Evolutionary conservation across 306 rosid genomes (phyloP).

Genomic region (Cicer pinnatifidum): DNA sequence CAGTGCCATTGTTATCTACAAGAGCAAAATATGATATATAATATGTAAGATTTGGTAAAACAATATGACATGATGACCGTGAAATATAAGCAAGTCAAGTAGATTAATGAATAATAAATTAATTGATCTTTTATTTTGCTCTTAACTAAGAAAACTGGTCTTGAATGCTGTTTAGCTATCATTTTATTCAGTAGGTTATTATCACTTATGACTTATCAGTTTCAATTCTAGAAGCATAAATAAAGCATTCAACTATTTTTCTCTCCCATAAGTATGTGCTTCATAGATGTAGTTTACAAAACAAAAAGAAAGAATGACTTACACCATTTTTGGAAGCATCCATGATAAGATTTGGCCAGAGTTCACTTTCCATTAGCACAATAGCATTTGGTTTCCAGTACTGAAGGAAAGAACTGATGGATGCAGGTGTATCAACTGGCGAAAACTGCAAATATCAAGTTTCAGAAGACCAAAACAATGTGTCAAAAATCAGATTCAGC

Average conservation of each 20-base stretch:
- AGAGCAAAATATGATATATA: conserved; percentile 21
- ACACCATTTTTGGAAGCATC: conserved; percentile 78
- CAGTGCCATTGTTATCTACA: conserved; percentile 72
- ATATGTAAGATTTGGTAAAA: conserved; percentile 39
- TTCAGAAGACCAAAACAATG: conserved; percentile 44
- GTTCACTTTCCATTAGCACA: conserved; percentile 81
- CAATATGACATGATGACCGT: conserved; percentile 9
- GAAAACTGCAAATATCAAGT: conserved; percentile 65
- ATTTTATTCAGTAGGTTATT: background rate
- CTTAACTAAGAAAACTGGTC: background rate
- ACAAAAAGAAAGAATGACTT: conserved; percentile 49
- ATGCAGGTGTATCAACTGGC: conserved; percentile 75
- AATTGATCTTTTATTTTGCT: background rate
- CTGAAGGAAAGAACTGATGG: conserved; percentile 66
- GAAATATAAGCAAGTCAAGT: conserved; percentile 23
- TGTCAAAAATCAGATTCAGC: conserved; percentile 33
- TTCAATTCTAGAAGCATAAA: conserved; percentile 23
- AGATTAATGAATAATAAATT: conserved; percentile 15
- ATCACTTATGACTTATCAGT: background rate
- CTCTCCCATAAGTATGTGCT: background rate
- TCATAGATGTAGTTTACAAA: background rate
- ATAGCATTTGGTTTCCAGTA: conserved; percentile 87
- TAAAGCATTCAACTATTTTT: conserved; percentile 5
- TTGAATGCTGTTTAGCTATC: conserved; percentile 3
- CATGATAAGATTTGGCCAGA: conserved; percentile 95